Conservation (phyloP, 192 early-diverging fungal species). For the Coemansia sp. region DNA sequence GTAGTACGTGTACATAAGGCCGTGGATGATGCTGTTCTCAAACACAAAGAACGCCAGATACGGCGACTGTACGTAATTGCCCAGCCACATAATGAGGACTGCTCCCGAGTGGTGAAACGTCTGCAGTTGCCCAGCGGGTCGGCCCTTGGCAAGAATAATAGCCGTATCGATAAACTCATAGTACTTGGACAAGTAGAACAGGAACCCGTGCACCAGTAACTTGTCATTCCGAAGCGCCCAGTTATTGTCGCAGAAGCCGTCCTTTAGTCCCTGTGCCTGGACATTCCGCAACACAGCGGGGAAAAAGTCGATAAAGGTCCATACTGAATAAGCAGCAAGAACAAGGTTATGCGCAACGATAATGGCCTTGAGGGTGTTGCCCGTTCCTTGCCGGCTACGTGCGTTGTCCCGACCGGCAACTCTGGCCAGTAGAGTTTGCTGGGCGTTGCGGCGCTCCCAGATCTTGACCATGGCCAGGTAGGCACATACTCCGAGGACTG, state of each 20-base stretch:
- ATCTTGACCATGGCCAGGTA: constrained; percentile 17
- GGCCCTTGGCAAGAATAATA: constrained; percentile 79
- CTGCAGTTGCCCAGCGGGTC: constrained; percentile 68
- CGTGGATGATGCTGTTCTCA: constrained; percentile 83
- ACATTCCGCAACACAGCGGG: constrained; percentile 58
- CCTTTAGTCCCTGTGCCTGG: constrained; percentile 52
- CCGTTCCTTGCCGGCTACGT: background rate
- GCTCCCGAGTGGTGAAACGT: constrained; percentile 87
- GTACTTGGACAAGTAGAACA: constrained; percentile 88
- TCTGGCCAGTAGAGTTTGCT: background rate
- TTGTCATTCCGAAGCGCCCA: constrained; percentile 62
- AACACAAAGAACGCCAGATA: constrained; percentile 84
- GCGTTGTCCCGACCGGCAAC: background rate
- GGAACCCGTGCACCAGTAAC: constrained; percentile 73
- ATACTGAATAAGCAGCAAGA: constrained; percentile 68
- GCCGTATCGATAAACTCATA: constrained; percentile 88
- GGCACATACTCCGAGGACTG: constrained; percentile 47
- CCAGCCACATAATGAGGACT: constrained; percentile 83
- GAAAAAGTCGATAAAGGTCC: constrained; percentile 69
- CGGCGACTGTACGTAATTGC: constrained; percentile 71
- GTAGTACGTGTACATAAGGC: constrained; percentile 87
- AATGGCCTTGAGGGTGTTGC: constrained; percentile 64
- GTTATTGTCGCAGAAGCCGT: constrained; percentile 68
- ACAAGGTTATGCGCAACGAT: constrained; percentile 75
- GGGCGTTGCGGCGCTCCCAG: constrained; percentile 31